Evolutionary conservation across 2,329 filamentous ascomycete genomes (phyloP).

Genomic region (Chaetomium globosum): DNA sequence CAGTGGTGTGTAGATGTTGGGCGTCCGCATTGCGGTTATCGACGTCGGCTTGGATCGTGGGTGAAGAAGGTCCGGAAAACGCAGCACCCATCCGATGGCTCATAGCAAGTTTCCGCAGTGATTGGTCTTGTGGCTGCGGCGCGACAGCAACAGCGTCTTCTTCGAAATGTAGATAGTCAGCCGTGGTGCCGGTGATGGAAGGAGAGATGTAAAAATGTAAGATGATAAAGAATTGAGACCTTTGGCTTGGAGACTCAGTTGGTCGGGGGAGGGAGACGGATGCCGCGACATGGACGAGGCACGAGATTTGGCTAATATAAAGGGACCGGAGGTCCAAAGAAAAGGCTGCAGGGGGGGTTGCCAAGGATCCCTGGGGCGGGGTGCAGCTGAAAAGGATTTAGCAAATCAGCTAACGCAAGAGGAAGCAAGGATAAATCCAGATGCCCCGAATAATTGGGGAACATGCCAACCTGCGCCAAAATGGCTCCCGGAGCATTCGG

Average conservation of each 20-base stretch:
- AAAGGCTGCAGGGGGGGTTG: conserved; percentile 17
- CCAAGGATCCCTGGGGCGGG: conserved; percentile 20
- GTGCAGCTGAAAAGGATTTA: conserved; percentile 23
- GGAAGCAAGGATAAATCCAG: neutral
- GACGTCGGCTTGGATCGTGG: conserved; percentile 32
- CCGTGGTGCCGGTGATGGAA: conserved; percentile 29
- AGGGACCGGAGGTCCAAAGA: conserved; percentile 14
- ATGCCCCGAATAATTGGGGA: neutral
- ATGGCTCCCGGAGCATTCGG: conserved; percentile 7
- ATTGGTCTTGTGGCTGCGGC: conserved; percentile 28
- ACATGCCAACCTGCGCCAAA: neutral
- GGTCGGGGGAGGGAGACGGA: conserved; percentile 25
- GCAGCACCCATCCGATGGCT: conserved; percentile 42
- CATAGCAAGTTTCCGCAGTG: conserved; percentile 40
- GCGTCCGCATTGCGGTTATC: conserved; percentile 18
- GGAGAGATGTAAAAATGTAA: neutral
- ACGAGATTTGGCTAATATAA: conserved; percentile 24
- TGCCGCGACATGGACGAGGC: conserved; percentile 34
- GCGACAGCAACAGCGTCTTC: conserved; percentile 30
- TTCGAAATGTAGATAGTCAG: conserved; percentile 27
- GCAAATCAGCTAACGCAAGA: conserved; percentile 21
- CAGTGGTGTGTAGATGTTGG: conserved; percentile 15
- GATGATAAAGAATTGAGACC: conserved; percentile 20
- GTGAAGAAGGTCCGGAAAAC: conserved; percentile 37
- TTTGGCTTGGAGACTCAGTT: conserved; percentile 26